These are phyloP conservation scores for Letharia lupina DNA, from an alignment of 495 filamentous ascomycete genomes.

Conservation along the genomic window DNA sequence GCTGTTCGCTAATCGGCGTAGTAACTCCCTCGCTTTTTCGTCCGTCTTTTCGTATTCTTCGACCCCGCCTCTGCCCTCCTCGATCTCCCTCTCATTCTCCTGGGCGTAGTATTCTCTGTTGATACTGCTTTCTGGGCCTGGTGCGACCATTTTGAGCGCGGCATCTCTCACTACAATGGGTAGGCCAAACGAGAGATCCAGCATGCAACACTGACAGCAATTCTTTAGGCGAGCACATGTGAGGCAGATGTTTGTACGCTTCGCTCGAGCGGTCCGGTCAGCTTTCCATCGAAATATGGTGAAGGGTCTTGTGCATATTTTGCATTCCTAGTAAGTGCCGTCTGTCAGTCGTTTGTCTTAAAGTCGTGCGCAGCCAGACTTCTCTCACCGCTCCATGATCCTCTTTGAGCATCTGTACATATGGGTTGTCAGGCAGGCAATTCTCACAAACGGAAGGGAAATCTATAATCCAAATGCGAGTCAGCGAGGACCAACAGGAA, in stretches of 20 bases:
- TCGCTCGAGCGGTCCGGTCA: constrained; percentile 77
- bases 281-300: constrained; percentile 93
- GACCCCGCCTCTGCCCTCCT: constrained; percentile 74
- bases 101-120: constrained; percentile 98
- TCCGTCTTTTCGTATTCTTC: constrained; percentile 95
- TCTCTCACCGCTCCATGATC: constrained; percentile 72
- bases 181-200: constrained; percentile 88
- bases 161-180: constrained; percentile 92
- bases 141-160: constrained; percentile 94
- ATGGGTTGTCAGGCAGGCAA: constrained; percentile 93
- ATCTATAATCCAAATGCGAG: constrained; percentile 24
- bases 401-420: constrained; percentile 97
- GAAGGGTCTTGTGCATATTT: constrained; percentile 89
- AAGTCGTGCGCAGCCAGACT: background rate
- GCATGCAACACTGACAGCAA: constrained; percentile 98
- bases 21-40: constrained; percentile 83
- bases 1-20: constrained; percentile 77
- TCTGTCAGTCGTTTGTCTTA: background rate
- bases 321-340: constrained; percentile 42
- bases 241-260: constrained; percentile 86
- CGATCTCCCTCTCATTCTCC: constrained; percentile 88
- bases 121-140: constrained; percentile 79
- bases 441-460: constrained; percentile 59
- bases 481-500: background rate
- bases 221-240: constrained; percentile 92